phyloP scores from a whole-genome alignment of 2,329 filamentous ascomycete species.

The Penicillium aurantiogriseum region DNA sequence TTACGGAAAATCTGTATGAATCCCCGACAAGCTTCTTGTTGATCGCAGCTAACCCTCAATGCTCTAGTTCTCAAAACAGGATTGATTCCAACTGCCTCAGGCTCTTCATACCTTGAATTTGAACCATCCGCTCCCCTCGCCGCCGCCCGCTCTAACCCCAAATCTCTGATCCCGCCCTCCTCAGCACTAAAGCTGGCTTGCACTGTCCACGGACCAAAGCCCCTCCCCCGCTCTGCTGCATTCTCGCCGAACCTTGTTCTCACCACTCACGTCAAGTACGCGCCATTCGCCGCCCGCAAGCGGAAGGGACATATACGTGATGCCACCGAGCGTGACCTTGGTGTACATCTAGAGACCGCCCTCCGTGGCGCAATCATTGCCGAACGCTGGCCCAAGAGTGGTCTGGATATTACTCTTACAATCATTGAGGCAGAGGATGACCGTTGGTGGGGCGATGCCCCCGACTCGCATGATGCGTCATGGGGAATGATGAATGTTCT shows the following conservation, averaged over 20 bases:
- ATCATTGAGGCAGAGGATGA: slow-evolving; percentile 92
- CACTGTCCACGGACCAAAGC: slow-evolving; percentile 88
- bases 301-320: slow-evolving; percentile 85
- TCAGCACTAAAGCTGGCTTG: slow-evolving; percentile 86
- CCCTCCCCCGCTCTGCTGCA: slow-evolving; percentile 81
- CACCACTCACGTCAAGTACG: slow-evolving; percentile 92
- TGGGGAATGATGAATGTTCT: slow-evolving; percentile 93
- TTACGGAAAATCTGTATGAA: slow-evolving; percentile 82
- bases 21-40: neutral
- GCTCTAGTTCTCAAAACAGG: slow-evolving; percentile 79
- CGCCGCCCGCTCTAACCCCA: slow-evolving; percentile 44
- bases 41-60: slow-evolving; percentile 21
- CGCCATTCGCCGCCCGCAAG: slow-evolving; percentile 83
- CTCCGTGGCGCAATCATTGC: slow-evolving; percentile 86
- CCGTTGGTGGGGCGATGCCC: slow-evolving; percentile 60
- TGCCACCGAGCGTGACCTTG: slow-evolving; percentile 80
- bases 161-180: slow-evolving; percentile 52
- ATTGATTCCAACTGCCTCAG: slow-evolving; percentile 87
- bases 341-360: slow-evolving; percentile 86
- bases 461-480: slow-evolving; percentile 56
- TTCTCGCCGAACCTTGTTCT: slow-evolving; percentile 92
- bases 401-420: slow-evolving; percentile 90
- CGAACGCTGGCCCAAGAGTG: slow-evolving; percentile 97
- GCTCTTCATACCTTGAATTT: slow-evolving; percentile 69
- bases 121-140: slow-evolving; percentile 50